Evolutionary conservation across 495 filamentous ascomycete species (phyloP).

Genomic region (Penicillium antarcticum): DNA sequence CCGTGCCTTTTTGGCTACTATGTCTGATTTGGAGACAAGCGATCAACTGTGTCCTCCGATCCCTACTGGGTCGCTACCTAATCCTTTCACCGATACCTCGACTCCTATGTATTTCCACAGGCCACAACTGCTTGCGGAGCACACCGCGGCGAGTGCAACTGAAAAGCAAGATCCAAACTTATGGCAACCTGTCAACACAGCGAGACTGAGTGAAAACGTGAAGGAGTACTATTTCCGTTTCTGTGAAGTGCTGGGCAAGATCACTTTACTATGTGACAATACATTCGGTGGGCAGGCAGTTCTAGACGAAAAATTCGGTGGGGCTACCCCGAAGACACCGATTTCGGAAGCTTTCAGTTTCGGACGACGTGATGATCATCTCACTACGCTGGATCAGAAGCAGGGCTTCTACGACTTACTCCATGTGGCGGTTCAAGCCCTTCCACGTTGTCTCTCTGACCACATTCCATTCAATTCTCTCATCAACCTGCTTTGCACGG

Average conservation of each 20-base stretch:
- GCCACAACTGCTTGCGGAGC: slow-evolving; percentile 40
- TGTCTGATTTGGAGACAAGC: slow-evolving; percentile 88
- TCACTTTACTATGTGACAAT: slow-evolving; percentile 92
- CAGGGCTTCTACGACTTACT: slow-evolving; percentile 95
- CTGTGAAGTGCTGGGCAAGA: slow-evolving; percentile 91
- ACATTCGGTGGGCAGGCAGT: slow-evolving; percentile 95
- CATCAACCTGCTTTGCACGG: slow-evolving; percentile 93
- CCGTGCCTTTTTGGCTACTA: slow-evolving; percentile 82
- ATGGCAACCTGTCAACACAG: slow-evolving; percentile 71
- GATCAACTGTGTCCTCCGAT: slow-evolving; percentile 79
- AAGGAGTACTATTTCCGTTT: slow-evolving; percentile 84
- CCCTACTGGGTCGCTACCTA: slow-evolving; percentile 52
- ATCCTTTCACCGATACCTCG: slow-evolving; percentile 39
- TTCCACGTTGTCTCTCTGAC: slow-evolving; percentile 86
- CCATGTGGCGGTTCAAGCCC: slow-evolving; percentile 90
- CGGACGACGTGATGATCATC: slow-evolving; percentile 72
- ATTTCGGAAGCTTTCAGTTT: slow-evolving; percentile 95
- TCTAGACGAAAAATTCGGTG: slow-evolving; percentile 89
- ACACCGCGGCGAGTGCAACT: slow-evolving; percentile 27
- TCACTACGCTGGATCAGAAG: slow-evolving; percentile 72
- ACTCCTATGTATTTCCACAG: slow-evolving; percentile 34
- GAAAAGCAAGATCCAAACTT: slow-evolving; percentile 27
- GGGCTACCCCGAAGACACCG: slow-evolving; percentile 84
- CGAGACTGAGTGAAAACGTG: slow-evolving; percentile 68
- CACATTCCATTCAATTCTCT: slow-evolving; percentile 91